These are phyloP conservation scores for Sophora flavescens DNA, from an alignment of 306 rosid species.

Conservation along the genomic window DNA sequence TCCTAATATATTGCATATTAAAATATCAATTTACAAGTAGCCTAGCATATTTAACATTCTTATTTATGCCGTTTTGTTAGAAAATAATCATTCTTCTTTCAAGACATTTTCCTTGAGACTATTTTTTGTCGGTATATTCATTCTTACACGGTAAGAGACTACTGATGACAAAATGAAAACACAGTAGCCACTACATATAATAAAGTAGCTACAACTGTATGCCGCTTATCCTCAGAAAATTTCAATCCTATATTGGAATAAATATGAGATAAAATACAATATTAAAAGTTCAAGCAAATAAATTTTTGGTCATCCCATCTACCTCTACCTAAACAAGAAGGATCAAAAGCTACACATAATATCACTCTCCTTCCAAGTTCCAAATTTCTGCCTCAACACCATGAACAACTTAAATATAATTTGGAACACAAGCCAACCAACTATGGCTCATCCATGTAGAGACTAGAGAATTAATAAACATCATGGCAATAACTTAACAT, in stretches of 20 bases:
- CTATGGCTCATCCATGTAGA: background rate
- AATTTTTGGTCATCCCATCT: background rate
- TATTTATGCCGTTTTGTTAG: background rate
- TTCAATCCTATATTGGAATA: background rate
- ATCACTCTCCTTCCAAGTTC: background rate
- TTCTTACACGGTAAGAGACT: conserved; percentile 8
- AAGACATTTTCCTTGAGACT: background rate
- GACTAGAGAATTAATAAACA: conserved; percentile 8
- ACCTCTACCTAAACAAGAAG: background rate
- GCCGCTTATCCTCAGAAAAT: background rate
- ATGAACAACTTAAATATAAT: background rate
- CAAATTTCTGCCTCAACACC: background rate
- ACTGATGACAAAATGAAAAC: background rate
- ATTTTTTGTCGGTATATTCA: background rate
- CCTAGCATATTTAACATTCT: background rate
- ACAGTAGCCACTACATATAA: background rate
- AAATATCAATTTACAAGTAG: conserved; percentile 2
- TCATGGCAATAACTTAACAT: background rate
- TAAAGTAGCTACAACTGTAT: background rate
- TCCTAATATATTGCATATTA: background rate
- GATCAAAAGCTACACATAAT: background rate
- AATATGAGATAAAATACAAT: conserved; percentile 13
- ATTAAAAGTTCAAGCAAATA: background rate
- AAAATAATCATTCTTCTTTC: conserved; percentile 5
- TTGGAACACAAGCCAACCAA: background rate